Evolutionary conservation across 2,329 filamentous ascomycete genomes (phyloP), one percentile per base, ranked within the genome.

Genomic region (Epichloe gansuensis): DNA sequence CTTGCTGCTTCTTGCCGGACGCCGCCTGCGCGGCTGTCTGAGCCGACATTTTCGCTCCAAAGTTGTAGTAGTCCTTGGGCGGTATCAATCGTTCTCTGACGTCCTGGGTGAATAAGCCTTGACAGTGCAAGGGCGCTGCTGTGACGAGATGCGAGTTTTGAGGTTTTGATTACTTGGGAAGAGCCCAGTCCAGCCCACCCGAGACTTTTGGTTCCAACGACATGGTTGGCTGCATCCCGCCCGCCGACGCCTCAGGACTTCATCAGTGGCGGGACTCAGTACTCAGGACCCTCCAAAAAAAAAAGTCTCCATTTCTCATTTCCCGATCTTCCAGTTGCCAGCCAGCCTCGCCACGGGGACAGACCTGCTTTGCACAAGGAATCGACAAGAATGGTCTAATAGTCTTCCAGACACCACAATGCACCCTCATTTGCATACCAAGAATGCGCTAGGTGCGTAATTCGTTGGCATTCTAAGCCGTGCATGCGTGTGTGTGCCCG

Each of bases 381-480:
- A 31, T 4, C 15, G 15, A 31, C 36, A 15, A 23, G 3, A 40
- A 48, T 40, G 47, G 13, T 34, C 15, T 34, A 7, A 21, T 41
- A 40, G 31, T 13, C 31, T 8, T 5, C 15, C 11, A 25, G 7
- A 15, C 15, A 6, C 1, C 53, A 66, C 80, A 61, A 98, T 98
- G 93, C 93, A 98, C 87, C 94, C 93, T 51, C 91, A 96, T 73
- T 74, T 98, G 2, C 90, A 97, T 66, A 95, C 89, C 31, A 89
- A 93, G 67, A 85, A 95, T 66, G 95, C 95, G 61, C 76, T 80
- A 60, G 90, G 91, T 95, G 78, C 44, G 63, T 39, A 13, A 11
- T 38, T 7, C 27, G 8, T 15, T 5, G 31, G 12, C 8, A 48
- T 17, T 27, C 7, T 8, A 4, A 4, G 3, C 4, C 6, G 6